These are phyloP conservation scores for Hylodesmum podocarpum DNA, from an alignment of 306 rosid genomes.

Conservation along the genomic window DNA sequence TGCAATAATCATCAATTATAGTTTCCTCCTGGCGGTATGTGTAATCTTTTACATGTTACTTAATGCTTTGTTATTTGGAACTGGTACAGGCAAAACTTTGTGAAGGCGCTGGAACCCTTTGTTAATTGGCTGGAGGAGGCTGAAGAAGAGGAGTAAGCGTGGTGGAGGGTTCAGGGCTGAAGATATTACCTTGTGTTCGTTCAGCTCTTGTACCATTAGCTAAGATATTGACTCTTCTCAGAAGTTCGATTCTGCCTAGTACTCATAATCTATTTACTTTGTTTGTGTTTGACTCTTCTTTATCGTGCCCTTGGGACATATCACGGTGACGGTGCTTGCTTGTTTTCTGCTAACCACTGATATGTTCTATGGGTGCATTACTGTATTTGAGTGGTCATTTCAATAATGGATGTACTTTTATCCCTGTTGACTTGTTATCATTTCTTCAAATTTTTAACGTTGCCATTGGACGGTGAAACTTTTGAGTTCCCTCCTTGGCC, in stretches of 20 bases:
- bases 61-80: constrained; percentile 17
- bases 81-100: constrained; percentile 85
- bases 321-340: constrained; percentile 12
- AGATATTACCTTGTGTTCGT: not conserved
- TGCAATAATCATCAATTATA: not conserved
- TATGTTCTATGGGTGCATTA: constrained; percentile 20
- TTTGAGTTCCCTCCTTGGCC: not conserved
- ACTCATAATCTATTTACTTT: constrained; percentile 23
- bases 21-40: not conserved
- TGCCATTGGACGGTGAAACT: not conserved
- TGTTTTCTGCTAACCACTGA: constrained; percentile 8
- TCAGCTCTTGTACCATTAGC: not conserved
- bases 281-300: constrained; percentile 7
- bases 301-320: not conserved
- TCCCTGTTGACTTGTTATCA: not conserved
- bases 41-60: not conserved
- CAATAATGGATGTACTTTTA: constrained; percentile 17
- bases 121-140: constrained; percentile 99
- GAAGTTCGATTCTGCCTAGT: constrained; percentile 15
- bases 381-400: constrained; percentile 16
- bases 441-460: not conserved
- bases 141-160: constrained; percentile 84
- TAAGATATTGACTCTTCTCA: constrained; percentile 37
- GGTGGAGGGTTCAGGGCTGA: constrained; percentile 14
- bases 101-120: constrained; percentile 92